phyloP scores from a whole-genome alignment of 2,329 filamentous ascomycete species.

The Trichophyton simii region DNA sequence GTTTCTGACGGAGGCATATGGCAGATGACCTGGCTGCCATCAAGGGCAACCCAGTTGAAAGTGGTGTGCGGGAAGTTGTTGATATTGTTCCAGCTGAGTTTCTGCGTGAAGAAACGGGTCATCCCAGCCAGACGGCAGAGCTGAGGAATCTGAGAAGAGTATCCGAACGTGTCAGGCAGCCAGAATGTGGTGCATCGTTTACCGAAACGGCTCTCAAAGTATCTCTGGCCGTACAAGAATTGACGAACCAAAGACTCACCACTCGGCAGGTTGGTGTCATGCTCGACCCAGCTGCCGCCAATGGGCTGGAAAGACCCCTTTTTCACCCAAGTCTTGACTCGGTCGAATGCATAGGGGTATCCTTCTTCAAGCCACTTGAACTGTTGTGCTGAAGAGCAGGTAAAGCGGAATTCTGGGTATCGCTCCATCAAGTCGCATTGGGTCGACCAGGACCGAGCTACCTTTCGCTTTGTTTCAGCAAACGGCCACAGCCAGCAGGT shows the following conservation, averaged over 20 bases:
- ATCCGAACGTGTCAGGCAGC: constrained; percentile 96
- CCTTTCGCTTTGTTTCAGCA: constrained; percentile 94
- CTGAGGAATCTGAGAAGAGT: constrained; percentile 88
- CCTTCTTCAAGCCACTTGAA: constrained; percentile 92
- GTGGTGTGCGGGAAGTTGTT: constrained; percentile 98
- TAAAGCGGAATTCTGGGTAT: constrained; percentile 87
- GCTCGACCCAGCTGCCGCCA: constrained; percentile 96
- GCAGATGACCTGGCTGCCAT: constrained; percentile 91
- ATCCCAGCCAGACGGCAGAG: constrained; percentile 89
- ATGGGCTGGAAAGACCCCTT: constrained; percentile 88
- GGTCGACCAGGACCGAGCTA: constrained; percentile 89
- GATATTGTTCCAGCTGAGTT: constrained; percentile 99
- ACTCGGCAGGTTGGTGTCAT: constrained; percentile 94
- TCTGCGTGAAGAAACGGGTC: constrained; percentile 94
- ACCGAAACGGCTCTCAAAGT: constrained; percentile 88
- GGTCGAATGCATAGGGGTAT: constrained; percentile 79
- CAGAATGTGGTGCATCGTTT: constrained; percentile 84
- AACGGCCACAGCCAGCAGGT: constrained; percentile 98
- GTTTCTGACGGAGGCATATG: constrained; percentile 96
- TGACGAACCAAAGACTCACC: constrained; percentile 89
- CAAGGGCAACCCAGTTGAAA: constrained; percentile 94
- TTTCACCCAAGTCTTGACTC: constrained; percentile 82
- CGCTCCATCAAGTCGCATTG: constrained; percentile 92
- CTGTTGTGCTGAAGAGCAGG: constrained; percentile 87
- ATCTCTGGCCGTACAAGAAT: constrained; percentile 89